Base-by-base conservation (phyloP, 495 filamentous ascomycete genomes). In the Cercophora samala region DNA sequence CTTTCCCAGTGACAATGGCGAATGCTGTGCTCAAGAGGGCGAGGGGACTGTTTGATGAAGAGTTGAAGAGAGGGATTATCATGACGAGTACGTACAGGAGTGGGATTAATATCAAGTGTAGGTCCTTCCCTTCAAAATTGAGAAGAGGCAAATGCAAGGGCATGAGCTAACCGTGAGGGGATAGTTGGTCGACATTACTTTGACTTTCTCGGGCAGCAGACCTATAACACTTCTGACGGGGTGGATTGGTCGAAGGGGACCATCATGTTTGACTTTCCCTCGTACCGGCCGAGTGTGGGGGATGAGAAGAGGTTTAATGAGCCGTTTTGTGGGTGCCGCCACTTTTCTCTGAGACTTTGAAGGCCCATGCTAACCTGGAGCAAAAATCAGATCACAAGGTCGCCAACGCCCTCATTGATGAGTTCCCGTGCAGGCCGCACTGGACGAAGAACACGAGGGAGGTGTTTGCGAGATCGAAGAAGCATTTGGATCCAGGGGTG, bases 261-360 rank as follows among this genome's bases (percentile, higher is more conserved):
- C 22, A 83, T 84, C 64, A 84, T 84, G 82, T 82, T 84, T 67
- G 81, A 84, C 64, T 84, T 84, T 63, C 81, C 82, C 6, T 76
- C 73, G n/a, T 79, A 71, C 67, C 72, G 79, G 51, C 80, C 82
- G 0, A 78, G 67, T 2, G 67, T 76, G n/a, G 82, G 82, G 13
- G 80, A 84, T 63, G 68, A 78, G 15, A 76, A 80, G 67, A 74
- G 82, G 32, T 84, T 79, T 67, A 83, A 83, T 66, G 82, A 84
- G 70, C 69, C 73, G 2, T 84, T 83, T 64, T 84, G 80, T 84
- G 66, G 70, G 80, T 69, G 26, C 21, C 37, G 15, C 37, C 8
- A 5, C 26, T 29, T 29, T 29, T 29, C 26, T 29, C 26, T 29
- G n/a, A n/a, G n/a, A n/a, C n/a, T n/a, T n/a, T n/a, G n/a, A n/a